Percentiles rank a stretch among this genome's conserved stretches.
Conservation (phyloP, 2,329 filamentous ascomycete genomes). For the Calonectria leucothoes region DNA sequence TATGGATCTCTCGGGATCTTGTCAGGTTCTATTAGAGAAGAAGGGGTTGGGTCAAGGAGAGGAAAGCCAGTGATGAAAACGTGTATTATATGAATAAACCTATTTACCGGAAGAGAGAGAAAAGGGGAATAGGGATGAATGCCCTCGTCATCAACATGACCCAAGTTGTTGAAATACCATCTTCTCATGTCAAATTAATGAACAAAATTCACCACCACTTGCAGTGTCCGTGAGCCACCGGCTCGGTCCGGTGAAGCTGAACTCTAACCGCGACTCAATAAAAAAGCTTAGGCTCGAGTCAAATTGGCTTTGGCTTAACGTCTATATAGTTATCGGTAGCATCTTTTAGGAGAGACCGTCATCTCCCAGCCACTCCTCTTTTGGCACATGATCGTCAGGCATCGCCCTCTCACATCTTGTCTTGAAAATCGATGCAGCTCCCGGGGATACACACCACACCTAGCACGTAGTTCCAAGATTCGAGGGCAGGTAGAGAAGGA, state of each 20-base stretch:
- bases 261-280: neutral
- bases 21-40: conserved; percentile 24
- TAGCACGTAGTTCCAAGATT: no score
- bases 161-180: neutral
- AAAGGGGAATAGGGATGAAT: conserved; percentile 27
- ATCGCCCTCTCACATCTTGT: neutral
- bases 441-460: no score
- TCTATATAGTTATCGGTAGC: neutral
- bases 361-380: neutral
- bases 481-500: neutral
- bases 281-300: neutral
- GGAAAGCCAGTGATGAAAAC: conserved; percentile 22
- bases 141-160: conserved; percentile 15
- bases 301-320: neutral
- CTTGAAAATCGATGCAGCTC: neutral
- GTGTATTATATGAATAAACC: conserved; percentile 39
- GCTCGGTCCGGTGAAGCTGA: conserved; percentile 1
- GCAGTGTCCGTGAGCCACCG: neutral
- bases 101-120: conserved; percentile 21
- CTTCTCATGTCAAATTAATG: neutral
- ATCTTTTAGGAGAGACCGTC: neutral
- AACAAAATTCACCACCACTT: neutral
- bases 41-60: conserved; percentile 1
- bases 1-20: conserved; percentile 36
- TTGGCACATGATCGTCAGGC: neutral